Conservation (phyloP, 2,329 filamentous ascomycete species). For the Trichoderma sp. region DNA sequence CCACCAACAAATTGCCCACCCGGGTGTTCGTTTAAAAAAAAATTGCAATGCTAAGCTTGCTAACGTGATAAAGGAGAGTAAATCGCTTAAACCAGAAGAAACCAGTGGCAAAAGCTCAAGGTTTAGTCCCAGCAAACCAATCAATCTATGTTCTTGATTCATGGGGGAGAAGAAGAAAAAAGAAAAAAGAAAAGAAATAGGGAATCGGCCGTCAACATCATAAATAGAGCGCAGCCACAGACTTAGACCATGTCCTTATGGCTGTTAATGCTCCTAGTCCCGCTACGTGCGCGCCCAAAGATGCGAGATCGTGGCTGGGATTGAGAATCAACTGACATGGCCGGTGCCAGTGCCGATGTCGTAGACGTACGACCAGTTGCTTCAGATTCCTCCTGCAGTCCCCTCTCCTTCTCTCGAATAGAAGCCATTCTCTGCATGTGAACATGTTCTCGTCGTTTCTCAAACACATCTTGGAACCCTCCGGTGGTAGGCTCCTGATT, state of each 20-base stretch:
- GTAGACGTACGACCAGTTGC: constrained; percentile 27
- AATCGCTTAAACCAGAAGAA: constrained; percentile 5
- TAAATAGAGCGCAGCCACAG: background rate
- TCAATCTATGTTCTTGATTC: background rate
- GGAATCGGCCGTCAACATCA: background rate
- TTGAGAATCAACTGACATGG: constrained; percentile 23
- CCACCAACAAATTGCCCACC: background rate
- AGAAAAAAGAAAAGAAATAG: background rate
- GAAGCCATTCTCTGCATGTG: constrained; percentile 37
- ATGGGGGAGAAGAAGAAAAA: background rate
- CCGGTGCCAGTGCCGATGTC: constrained; percentile 29
- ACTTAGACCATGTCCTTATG: constrained; percentile 28
- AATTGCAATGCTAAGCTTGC: constrained; percentile 7
- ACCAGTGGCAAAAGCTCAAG: background rate
- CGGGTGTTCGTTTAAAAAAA: background rate
- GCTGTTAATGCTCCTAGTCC: constrained; percentile 28
- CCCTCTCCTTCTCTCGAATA: constrained; percentile 38
- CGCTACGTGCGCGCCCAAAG: constrained; percentile 30
- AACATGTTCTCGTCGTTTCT: constrained; percentile 38
- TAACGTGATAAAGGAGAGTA: background rate
- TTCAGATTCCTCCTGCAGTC: constrained; percentile 29
- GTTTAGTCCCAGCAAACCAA: constrained; percentile 1
- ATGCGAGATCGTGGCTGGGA: constrained; percentile 31
- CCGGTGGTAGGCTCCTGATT: constrained; percentile 34
- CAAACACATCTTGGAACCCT: constrained; percentile 47